Conservation (phyloP, 2,329 filamentous ascomycete species). For the Calonectria naviculata region DNA sequence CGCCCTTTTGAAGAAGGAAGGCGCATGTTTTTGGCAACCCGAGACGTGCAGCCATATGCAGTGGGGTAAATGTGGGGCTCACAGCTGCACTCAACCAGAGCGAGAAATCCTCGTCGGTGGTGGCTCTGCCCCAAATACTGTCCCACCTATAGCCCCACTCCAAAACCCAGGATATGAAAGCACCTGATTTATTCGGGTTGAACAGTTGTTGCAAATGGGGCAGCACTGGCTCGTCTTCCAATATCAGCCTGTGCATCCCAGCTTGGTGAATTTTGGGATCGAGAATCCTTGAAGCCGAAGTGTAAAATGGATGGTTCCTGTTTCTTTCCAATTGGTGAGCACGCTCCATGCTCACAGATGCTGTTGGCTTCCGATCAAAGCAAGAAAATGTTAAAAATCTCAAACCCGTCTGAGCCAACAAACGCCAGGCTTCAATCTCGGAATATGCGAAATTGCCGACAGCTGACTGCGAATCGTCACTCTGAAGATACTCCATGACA, state of each 20-base stretch:
- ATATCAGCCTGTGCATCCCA: too few relatives aligned
- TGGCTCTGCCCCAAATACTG: too few relatives aligned
- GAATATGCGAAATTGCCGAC: background rate
- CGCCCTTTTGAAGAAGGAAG: background rate
- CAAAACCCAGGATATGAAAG: background rate
- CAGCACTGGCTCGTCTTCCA: background rate
- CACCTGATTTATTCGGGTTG: background rate
- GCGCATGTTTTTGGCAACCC: background rate
- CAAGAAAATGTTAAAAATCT: slow-evolving; percentile 3
- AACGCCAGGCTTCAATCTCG: background rate
- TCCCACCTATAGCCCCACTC: too few relatives aligned
- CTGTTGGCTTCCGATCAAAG: background rate
- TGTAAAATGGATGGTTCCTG: background rate
- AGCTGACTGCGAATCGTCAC: background rate
- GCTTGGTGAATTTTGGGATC: background rate
- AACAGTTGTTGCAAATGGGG: background rate
- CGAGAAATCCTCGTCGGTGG: background rate
- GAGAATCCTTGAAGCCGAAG: background rate
- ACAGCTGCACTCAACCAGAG: background rate
- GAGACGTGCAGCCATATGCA: background rate
- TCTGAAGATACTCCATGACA: slow-evolving; percentile 20
- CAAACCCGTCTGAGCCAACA: background rate
- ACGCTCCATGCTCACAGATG: fast-evolving
- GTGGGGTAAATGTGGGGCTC: background rate
- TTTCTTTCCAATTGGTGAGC: background rate